These are phyloP conservation scores for Xylariomycetidae sp. DNA, from an alignment of 2,329 filamentous ascomycete species.

Conservation along the genomic window DNA sequence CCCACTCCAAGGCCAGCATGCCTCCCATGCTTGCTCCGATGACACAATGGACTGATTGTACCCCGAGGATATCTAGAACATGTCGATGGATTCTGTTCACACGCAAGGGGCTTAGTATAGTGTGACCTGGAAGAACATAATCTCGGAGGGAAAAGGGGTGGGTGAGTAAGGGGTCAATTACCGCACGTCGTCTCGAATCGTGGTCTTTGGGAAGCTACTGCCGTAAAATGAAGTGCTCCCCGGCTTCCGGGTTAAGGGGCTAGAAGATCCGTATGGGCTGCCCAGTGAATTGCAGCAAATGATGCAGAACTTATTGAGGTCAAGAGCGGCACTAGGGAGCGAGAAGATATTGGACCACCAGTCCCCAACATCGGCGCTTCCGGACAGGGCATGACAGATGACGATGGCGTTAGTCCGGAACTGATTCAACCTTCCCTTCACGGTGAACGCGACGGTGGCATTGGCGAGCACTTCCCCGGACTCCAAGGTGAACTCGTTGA, in stretches of 20 bases:
- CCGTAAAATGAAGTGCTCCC: slow-evolving; percentile 16
- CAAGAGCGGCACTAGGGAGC: slow-evolving; percentile 49
- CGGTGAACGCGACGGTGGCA: slow-evolving; percentile 32
- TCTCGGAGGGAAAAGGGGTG: too few species aligned
- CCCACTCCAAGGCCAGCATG: slow-evolving; percentile 53
- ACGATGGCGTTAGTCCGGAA: slow-evolving; percentile 41
- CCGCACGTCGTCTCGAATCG: slow-evolving; percentile 62
- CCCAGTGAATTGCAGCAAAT: slow-evolving; percentile 51
- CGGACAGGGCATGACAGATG: slow-evolving; percentile 40
- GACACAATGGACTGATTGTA: slow-evolving; percentile 47
- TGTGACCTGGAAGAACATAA: too few species aligned
- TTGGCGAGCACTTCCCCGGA: too few species aligned
- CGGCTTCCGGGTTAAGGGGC: slow-evolving; percentile 38
- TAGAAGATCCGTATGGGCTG: slow-evolving; percentile 50
- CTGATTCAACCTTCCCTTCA: slow-evolving; percentile 25
- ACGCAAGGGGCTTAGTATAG: too few species aligned
- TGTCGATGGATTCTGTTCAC: slow-evolving; percentile 51
- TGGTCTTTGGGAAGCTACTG: slow-evolving; percentile 61
- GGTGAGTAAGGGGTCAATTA: too few species aligned
- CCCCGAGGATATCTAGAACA: slow-evolving; percentile 48
- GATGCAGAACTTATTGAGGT: slow-evolving; percentile 47
- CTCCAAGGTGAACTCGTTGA: too few species aligned
- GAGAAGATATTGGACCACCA: slow-evolving; percentile 54
- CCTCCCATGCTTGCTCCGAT: slow-evolving; percentile 56
- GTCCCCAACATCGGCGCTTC: slow-evolving; percentile 50